Evolutionary conservation across 148 eudicot species (phyloP).

Genomic region (Rhododendron mucronatum): DNA sequence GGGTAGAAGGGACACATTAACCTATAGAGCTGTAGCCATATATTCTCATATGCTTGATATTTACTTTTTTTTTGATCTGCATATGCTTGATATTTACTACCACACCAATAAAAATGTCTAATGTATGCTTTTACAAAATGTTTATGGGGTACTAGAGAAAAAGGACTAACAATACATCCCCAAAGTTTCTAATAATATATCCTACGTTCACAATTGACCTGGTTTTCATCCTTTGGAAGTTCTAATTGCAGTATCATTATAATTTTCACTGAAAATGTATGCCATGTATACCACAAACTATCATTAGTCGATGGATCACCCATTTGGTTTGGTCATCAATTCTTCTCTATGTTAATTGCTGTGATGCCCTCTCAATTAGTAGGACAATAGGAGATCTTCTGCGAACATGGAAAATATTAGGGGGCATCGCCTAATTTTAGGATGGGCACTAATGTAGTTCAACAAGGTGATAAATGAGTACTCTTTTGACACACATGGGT

Average conservation of each 20-base stretch:
- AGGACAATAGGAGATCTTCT: neutral
- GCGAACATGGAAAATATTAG: neutral
- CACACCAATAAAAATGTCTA: neutral
- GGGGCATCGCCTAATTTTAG: neutral
- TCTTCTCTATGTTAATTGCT: neutral
- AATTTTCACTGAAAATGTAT: neutral
- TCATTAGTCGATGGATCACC: neutral
- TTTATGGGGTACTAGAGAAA: neutral
- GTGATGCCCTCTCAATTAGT: neutral
- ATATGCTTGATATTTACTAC: neutral
- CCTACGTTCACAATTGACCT: neutral
- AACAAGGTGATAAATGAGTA: neutral
- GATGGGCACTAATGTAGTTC: neutral
- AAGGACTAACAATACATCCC: neutral
- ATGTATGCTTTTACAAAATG: neutral
- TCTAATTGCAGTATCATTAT: neutral
- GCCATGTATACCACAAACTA: neutral
- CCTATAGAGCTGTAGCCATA: neutral
- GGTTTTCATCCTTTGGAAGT: neutral
- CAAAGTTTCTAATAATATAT: neutral
- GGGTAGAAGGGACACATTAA: neutral
- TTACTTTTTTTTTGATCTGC: neutral
- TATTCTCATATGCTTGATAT: neutral
- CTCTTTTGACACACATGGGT: neutral
- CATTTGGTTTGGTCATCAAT: neutral